Evolutionary conservation across 169 alveolate genomes (phyloP).

Genomic region (Toxoplasma gondii): DNA sequence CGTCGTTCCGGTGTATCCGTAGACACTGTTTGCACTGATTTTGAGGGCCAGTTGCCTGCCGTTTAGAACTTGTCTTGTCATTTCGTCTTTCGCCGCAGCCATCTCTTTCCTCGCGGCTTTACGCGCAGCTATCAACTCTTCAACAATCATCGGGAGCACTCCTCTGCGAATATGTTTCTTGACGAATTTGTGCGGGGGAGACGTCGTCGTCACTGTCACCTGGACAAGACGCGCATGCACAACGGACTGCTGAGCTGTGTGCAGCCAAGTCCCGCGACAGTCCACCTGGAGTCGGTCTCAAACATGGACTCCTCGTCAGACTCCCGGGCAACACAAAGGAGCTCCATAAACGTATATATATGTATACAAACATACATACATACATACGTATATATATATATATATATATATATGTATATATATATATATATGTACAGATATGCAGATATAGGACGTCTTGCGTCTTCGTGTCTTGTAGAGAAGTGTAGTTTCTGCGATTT

Average conservation of each 20-base stretch:
- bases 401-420: not conserved
- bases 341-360: too few species aligned
- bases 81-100: conserved; percentile 94
- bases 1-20: conserved; percentile 99
- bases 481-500: too few species aligned
- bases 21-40: conserved; percentile 98
- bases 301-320: too few species aligned
- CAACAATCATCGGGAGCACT: conserved; percentile 96
- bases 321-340: too few species aligned
- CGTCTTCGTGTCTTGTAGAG: too few species aligned
- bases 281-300: too few species aligned
- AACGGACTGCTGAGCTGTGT: too few species aligned
- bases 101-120: conserved; percentile 86
- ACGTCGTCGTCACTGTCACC: conserved; percentile 53
- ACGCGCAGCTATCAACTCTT: conserved; percentile 90
- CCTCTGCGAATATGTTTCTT: conserved; percentile 83
- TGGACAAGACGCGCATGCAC: too few species aligned
- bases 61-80: conserved; percentile 94
- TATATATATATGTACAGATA: not conserved
- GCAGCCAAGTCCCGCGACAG: too few species aligned
- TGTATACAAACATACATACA: too few species aligned
- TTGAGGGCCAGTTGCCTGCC: conserved; percentile 99
- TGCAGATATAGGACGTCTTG: too few species aligned
- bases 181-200: conserved; percentile 53
- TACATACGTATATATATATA: not conserved